A percentile compares a stretch with the other conserved stretches of the same genome.
Conservation (phyloP, 2,329 filamentous ascomycete genomes). For the Sporothrix brasiliensis region DNA sequence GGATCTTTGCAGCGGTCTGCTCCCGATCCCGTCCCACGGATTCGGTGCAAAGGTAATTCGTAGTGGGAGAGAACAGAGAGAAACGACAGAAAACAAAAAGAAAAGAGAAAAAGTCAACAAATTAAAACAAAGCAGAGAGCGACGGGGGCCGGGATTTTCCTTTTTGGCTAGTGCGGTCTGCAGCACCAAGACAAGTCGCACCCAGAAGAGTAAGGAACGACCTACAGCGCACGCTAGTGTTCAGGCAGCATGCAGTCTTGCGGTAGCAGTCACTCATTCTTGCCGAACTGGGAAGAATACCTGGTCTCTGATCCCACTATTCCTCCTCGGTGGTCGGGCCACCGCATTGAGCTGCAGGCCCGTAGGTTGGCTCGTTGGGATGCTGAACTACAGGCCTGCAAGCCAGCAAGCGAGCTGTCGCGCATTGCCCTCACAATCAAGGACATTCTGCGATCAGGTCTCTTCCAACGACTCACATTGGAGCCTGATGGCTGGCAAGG, state of each 20-base stretch:
- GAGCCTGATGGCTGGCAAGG: neutral
- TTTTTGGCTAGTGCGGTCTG: conserved; percentile 11
- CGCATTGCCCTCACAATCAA: neutral
- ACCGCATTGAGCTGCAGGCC: neutral
- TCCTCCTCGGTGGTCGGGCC: neutral
- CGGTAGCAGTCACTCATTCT: neutral
- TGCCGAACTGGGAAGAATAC: neutral
- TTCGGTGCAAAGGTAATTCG: conserved; percentile 16
- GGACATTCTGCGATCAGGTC: neutral
- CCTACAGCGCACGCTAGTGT: neutral
- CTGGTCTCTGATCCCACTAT: neutral
- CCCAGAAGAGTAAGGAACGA: neutral
- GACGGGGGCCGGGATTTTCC: neutral
- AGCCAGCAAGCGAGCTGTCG: neutral
- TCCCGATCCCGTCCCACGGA: conserved; percentile 17
- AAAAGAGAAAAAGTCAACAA: neutral
- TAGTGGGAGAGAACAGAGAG: conserved; percentile 12
- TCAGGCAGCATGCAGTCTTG: neutral
- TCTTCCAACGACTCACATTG: neutral
- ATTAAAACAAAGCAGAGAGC: neutral
- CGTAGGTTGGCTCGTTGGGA: neutral
- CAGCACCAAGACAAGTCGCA: neutral
- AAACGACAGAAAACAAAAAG: neutral
- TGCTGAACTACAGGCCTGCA: neutral
- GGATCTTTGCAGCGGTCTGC: neutral